Conservation (phyloP, 1,139 yeast genomes). For the Scheffersomyces lignicola region DNA sequence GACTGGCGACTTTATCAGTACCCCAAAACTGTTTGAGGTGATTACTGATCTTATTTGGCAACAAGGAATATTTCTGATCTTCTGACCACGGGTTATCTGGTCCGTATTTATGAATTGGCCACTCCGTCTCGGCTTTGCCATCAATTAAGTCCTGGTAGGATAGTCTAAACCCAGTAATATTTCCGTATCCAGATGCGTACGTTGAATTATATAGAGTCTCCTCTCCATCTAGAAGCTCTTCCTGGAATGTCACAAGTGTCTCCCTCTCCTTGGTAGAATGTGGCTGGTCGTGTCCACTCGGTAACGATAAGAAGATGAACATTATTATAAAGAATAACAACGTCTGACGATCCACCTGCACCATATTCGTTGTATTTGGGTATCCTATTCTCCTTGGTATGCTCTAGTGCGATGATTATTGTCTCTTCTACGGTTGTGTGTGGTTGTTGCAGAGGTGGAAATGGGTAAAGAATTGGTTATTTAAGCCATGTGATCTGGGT, state of each 20-base stretch:
- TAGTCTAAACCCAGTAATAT: slow-evolving; percentile 68
- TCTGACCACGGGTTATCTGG: slow-evolving; percentile 52
- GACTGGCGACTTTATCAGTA: slow-evolving; percentile 15
- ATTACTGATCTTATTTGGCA: slow-evolving; percentile 59
- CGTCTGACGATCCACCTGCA: slow-evolving; percentile 41
- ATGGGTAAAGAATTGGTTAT: too few species aligned
- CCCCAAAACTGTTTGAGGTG: slow-evolving; percentile 54
- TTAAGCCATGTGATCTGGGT: too few species aligned
- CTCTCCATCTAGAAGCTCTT: slow-evolving; percentile 30
- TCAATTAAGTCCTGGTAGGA: slow-evolving; percentile 57
- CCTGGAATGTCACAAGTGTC: slow-evolving; percentile 28
- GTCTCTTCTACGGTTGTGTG: too few species aligned
- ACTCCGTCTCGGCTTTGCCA: slow-evolving; percentile 46
- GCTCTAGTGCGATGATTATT: too few species aligned
- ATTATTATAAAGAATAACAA: slow-evolving; percentile 37
- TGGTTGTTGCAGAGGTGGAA: too few species aligned
- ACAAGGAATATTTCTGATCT: slow-evolving; percentile 51
- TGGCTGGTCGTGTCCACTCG: slow-evolving; percentile 29
- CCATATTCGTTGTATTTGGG: slow-evolving; percentile 7
- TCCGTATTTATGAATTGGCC: slow-evolving; percentile 54
- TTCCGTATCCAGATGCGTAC: slow-evolving; percentile 60
- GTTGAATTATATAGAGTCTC: slow-evolving; percentile 39
- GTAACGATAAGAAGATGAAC: slow-evolving; percentile 32
- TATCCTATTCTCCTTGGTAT: too few species aligned
- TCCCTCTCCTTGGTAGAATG: slow-evolving; percentile 28